Base-by-base conservation (phyloP, 345 rosid genomes). In the Turritis glabra region DNA sequence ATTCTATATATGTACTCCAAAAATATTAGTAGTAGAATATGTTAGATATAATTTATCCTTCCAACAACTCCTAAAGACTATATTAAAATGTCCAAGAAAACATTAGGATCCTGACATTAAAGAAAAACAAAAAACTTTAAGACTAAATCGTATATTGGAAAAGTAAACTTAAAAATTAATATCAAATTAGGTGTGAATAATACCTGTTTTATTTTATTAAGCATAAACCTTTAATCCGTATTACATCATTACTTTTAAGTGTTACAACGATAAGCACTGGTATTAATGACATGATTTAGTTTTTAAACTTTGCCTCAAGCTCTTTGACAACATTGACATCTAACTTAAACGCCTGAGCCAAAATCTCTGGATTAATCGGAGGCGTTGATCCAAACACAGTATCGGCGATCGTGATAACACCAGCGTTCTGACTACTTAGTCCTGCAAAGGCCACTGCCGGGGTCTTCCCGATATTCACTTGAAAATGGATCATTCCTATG, bases 331-430 rank as follows among this genome's bases (percentile, higher is more conserved):
- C 37, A 18, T 74, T 54, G 8, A 26, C 71, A 43, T 81, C 85
- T 64, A 85, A 63, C 54, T 75, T 73, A 66, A 85, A 85, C 1
- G 88, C 87, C 61, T 18, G 64, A 52, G 83, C 73, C 2, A 84
- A 26, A 40, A 82, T 29, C 1, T 81, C 82, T 3, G 85, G 85
- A 61, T 81, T 77, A 15, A 79, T 71, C 0, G 76, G 48, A 51
- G 83, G 79, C 12, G 52, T 18, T 1, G 79, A 74, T 6, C 81
- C 74, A 77, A 57, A 72, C 25, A 85, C 70, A 2, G 86, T 82
- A 3, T 77, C 65, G 5, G 81, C 83, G 18, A 76, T 65, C 1
- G 82, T 79, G 14, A 75, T 53, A 2, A 76, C 80, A 37, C 80
- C 83, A 77, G 72, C 73, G 0, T 63, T 79, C 54, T 80, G 84